Evolutionary conservation across 2,329 filamentous ascomycete species (phyloP).

Genomic region (Aspergillus sp.): DNA sequence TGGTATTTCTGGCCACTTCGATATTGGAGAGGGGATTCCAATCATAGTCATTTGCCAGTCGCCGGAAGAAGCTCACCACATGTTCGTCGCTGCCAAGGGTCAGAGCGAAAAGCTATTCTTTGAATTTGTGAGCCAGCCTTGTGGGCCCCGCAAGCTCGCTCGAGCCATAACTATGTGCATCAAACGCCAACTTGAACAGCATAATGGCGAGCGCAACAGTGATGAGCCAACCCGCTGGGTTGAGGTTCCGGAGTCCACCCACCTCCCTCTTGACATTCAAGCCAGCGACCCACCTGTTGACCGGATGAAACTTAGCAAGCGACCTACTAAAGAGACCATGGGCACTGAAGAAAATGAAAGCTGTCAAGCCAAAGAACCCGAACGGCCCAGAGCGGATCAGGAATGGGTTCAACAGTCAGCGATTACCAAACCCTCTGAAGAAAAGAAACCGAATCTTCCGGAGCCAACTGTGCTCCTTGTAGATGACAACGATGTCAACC

Average conservation of each 20-base stretch:
- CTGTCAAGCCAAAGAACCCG: too few species aligned
- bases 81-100: conserved; percentile 13
- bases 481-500: conserved; percentile 41
- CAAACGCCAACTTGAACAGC: conserved; percentile 14
- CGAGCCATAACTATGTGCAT: conserved; percentile 26
- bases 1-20: background rate
- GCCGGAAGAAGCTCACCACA: conserved; percentile 19
- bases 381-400: too few species aligned
- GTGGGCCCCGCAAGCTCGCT: conserved; percentile 34
- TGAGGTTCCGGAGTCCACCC: conserved; percentile 19
- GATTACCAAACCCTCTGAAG: conserved; percentile 29
- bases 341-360: background rate
- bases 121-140: conserved; percentile 36
- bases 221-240: conserved; percentile 19
- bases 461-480: conserved; percentile 27
- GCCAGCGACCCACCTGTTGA: conserved; percentile 16
- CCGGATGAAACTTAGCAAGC: conserved; percentile 22
- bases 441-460: background rate
- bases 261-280: conserved; percentile 18
- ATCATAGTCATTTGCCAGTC: conserved; percentile 30
- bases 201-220: too few species aligned
- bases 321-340: conserved; percentile 20
- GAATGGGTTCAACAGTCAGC: background rate
- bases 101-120: conserved; percentile 16
- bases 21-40: conserved; percentile 10